phyloP scores from a whole-genome alignment of 441 rosid genomes.

The Gossypium davidsonii region DNA sequence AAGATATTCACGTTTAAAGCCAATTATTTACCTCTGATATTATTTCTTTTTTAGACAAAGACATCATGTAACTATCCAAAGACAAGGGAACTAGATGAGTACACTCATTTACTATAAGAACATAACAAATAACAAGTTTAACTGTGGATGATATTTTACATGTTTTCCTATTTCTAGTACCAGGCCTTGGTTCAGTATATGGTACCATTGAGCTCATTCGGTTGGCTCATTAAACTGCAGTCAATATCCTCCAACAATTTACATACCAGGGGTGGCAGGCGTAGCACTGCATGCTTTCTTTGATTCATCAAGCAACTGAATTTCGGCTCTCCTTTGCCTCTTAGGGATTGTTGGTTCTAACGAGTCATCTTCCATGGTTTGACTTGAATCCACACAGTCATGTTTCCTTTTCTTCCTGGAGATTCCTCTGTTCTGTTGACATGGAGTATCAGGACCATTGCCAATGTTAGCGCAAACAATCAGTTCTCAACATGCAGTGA shows the following conservation, averaged over 20 bases:
- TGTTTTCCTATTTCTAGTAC: too few relatives aligned
- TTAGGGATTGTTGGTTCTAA: constrained; percentile 14
- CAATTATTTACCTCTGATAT: background rate
- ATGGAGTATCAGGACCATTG: background rate
- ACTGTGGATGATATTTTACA: background rate
- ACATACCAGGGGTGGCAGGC: constrained; percentile 29
- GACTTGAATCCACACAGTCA: constrained; percentile 12
- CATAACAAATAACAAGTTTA: background rate
- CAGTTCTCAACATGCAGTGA: background rate
- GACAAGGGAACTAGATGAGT: background rate
- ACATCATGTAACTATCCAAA: background rate
- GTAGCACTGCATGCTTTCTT: constrained; percentile 13
- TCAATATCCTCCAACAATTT: background rate
- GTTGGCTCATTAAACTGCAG: background rate
- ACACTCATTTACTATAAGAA: background rate
- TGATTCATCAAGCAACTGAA: constrained; percentile 19
- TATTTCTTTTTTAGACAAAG: background rate
- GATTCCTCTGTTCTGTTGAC: constrained; percentile 56
- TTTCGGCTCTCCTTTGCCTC: constrained; percentile 29
- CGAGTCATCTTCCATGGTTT: constrained; percentile 19
- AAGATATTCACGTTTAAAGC: background rate
- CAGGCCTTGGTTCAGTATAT: background rate
- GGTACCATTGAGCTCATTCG: background rate
- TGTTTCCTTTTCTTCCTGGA: constrained; percentile 37
- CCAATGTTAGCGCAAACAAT: background rate